Percentiles rank a stretch among this genome's conserved stretches.
Evolutionary conservation across 169 alveolate genomes (phyloP).

Genomic region (Plasmodium inui): DNA sequence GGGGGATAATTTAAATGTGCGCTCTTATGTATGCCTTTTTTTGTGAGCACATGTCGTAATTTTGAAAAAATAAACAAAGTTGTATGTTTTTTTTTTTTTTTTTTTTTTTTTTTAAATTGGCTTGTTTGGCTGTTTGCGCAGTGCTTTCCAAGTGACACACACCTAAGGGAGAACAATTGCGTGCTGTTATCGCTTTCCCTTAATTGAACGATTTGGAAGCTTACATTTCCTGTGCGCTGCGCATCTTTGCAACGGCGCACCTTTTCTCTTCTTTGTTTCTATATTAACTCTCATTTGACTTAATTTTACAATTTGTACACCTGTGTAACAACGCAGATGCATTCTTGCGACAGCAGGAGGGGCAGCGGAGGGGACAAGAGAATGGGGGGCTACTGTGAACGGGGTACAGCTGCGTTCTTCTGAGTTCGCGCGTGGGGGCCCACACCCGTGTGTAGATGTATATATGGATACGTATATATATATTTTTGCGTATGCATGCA

Average conservation of each 20-base stretch:
- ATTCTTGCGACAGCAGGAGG: background rate
- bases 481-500: background rate
- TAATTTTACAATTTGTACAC: background rate
- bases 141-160: background rate
- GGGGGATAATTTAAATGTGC: background rate
- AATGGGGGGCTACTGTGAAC: constrained; percentile 11
- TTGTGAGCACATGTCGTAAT: background rate
- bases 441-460: background rate
- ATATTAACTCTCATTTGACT: background rate
- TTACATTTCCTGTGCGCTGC: background rate
- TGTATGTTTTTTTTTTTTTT: background rate
- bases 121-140: background rate
- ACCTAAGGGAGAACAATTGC: background rate
- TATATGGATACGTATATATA: background rate
- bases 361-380: constrained; percentile 31
- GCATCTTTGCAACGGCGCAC: background rate
- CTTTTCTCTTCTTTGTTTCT: background rate
- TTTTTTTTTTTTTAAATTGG: background rate
- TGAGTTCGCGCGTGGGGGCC: background rate
- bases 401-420: constrained; percentile 3
- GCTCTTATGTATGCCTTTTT: background rate
- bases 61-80: background rate
- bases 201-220: background rate
- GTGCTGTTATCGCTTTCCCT: background rate
- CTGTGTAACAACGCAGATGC: constrained; percentile 9